These are phyloP conservation scores for Helenozyma rhizophorensis DNA, from an alignment of 805 yeast genomes.

Conservation along the genomic window DNA sequence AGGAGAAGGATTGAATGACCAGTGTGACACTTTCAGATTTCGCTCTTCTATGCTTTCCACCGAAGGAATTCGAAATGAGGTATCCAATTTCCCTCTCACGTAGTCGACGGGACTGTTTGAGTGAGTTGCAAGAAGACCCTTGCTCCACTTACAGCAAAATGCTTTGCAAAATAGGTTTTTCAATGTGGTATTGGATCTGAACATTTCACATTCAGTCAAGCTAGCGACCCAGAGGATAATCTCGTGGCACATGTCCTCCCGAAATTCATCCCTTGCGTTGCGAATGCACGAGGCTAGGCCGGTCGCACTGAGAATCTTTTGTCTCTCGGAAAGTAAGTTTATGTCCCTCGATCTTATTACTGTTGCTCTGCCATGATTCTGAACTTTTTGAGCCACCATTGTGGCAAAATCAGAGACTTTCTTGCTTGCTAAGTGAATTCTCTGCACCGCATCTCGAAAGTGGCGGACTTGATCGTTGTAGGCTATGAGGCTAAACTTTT, in stretches of 20 bases:
- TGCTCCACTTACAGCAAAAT: conserved; percentile 58
- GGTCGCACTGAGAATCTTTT: conserved; percentile 53
- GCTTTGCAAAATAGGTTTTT: conserved; percentile 53
- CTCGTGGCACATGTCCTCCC: conserved; percentile 79
- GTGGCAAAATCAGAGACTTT: conserved; percentile 61
- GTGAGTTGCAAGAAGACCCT: conserved; percentile 35
- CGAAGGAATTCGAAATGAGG: conserved; percentile 35
- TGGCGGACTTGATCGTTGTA: conserved; percentile 83
- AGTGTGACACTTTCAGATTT: conserved; percentile 20
- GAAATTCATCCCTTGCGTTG: conserved; percentile 61
- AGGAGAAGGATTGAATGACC: conserved; percentile 35
- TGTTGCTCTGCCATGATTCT: conserved; percentile 62
- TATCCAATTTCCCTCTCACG: conserved; percentile 30
- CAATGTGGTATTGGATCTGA: conserved; percentile 43
- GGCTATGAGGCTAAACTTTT: conserved; percentile 51
- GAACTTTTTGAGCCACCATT: conserved; percentile 66
- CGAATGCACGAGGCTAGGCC: conserved; percentile 66
- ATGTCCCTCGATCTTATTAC: conserved; percentile 57
- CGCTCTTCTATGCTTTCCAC: conserved; percentile 11
- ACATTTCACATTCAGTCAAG: conserved; percentile 50
- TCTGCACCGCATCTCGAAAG: conserved; percentile 64
- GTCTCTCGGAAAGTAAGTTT: conserved; percentile 46
- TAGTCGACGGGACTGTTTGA: conserved; percentile 13
- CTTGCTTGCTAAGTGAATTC: conserved; percentile 60
- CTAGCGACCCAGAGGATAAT: conserved; percentile 63